phyloP scores from a whole-genome alignment of 129 eudicot species.

The Flaveria trinervia region DNA sequence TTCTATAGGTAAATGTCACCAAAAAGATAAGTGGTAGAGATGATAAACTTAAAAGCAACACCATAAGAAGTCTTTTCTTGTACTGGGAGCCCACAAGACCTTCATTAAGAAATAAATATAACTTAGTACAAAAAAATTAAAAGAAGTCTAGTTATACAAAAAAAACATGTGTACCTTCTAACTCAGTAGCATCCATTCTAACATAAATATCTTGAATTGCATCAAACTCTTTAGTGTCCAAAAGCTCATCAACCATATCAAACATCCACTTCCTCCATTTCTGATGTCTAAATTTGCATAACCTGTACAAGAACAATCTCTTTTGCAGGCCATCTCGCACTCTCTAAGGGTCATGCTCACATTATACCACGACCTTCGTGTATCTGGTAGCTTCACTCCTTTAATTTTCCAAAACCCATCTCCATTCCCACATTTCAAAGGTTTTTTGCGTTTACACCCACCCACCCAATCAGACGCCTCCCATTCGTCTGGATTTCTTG shows the following conservation, averaged over 20 bases:
- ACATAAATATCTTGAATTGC: conserved; percentile 28
- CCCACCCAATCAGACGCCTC: conserved; percentile 21
- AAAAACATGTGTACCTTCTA: conserved; percentile 6
- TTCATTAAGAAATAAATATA: not conserved
- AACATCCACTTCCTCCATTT: conserved; percentile 51
- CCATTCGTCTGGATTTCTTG: conserved; percentile 14
- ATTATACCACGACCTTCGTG: conserved; percentile 23
- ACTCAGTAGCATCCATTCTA: conserved; percentile 30
- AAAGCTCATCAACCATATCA: conserved; percentile 27
- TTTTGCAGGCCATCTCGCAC: conserved; percentile 36
- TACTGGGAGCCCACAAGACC: not conserved
- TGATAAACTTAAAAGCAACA: not conserved
- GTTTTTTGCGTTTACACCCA: conserved; percentile 29
- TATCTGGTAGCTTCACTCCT: conserved; percentile 35
- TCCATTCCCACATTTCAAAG: conserved; percentile 14
- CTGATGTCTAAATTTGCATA: conserved; percentile 32
- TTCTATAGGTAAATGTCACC: not conserved
- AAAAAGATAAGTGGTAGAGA: not conserved
- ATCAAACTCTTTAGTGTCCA: conserved; percentile 18
- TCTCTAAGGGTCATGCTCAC: conserved; percentile 21
- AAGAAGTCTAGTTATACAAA: not conserved
- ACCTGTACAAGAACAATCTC: conserved; percentile 44
- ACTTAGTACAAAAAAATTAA: not conserved
- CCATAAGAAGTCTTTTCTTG: not conserved
- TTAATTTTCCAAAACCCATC: conserved; percentile 28